Conservation (phyloP, 202 grass and related monocot genomes). For the Zizania palustris region DNA sequence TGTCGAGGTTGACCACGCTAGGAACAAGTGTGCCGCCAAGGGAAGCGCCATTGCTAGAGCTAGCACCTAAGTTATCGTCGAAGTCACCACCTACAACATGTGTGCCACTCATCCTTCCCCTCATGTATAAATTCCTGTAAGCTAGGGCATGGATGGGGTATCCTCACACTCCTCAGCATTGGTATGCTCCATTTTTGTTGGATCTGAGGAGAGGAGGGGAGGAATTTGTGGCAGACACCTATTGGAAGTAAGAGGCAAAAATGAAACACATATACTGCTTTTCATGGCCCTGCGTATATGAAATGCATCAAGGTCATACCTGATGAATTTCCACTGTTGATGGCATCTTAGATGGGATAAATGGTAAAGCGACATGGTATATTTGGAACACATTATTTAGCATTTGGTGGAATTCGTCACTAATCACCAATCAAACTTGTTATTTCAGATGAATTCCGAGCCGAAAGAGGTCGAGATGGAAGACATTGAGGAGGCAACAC, state of each 20-base stretch:
- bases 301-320: slow-evolving; percentile 48
- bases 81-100: no score
- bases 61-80: no score
- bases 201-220: no score
- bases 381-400: not conserved
- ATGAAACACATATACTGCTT: not conserved
- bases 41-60: no score
- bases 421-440: slow-evolving; percentile 12
- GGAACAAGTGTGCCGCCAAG: no score
- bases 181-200: no score
- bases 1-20: no score
- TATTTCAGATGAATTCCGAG: slow-evolving; percentile 50
- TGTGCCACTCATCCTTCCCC: no score
- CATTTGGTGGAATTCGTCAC: not conserved
- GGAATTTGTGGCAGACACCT: not conserved
- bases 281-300: slow-evolving; percentile 41
- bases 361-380: slow-evolving; percentile 44
- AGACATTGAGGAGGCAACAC: slow-evolving; percentile 58
- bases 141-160: no score
- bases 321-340: slow-evolving; percentile 43
- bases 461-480: slow-evolving; percentile 76
- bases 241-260: no score
- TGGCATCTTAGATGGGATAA: slow-evolving; percentile 49
- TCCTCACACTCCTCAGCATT: no score
- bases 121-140: no score